Evolutionary conservation across 305 asterid genomes (phyloP), one percentile per base, ranked within the genome.

Genomic region (Fraxinus floribunda): DNA sequence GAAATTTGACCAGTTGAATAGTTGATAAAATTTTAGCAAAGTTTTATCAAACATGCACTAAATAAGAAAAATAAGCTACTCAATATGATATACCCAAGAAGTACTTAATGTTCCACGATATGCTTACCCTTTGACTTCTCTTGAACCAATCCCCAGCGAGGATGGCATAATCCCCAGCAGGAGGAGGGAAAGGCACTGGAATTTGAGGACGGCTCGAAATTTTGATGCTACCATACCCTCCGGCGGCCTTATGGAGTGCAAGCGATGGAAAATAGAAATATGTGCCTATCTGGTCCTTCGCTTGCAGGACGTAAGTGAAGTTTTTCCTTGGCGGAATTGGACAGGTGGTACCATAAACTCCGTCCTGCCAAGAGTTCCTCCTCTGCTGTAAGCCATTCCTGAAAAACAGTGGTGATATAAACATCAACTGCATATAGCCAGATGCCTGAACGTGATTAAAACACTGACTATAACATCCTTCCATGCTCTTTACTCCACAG

Each of bases 311-410:
- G 78, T 93, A 96, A 2, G 98, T 96, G 93, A 91, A 93, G 89
- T 86, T 93, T 87, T 84, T 94, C n/a, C 98, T 85, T 0, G 98
- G 98, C 3, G 84, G 92, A 55, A 96, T 96, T 3, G 99, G 98
- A 80, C 99, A 96, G 20, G 75, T 92, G 72, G 99, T 93, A 39
- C 99, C 99, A 7, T 29, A 74, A 30, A 88, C 84, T 49, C 98
- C 98, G 64, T 96, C 98, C 82, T 94, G 97, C 99, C 99, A 96
- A 0, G 99, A 96, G 82, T 96, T 96, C 84, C 97, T 91, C 84
- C 99, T 88, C 79, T 94, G 98, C 86, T 96, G 99, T 84, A 94
- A 57, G 2, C 99, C 99, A 44, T 94, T 92, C 98, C 98, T 96
- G 84, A 77, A 76, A 71, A 3, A 34, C 20, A 34, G 26, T 5